phyloP scores from a whole-genome alignment of 2,329 filamentous ascomycete species.

The Fusarium lyarnte region DNA sequence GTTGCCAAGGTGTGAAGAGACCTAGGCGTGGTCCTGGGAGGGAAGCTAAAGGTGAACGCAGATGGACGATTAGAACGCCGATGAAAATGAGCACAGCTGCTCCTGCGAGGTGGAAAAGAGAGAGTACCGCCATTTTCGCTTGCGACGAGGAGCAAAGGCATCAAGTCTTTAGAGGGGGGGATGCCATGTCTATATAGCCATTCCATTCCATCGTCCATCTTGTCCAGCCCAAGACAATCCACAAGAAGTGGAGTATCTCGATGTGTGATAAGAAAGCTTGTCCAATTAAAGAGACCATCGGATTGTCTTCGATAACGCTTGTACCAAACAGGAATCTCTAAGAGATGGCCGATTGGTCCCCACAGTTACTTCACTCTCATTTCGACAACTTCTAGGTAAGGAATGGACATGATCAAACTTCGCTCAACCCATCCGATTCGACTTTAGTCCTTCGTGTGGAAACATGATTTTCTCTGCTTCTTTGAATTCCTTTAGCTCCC shows the following conservation, averaged over 20 bases:
- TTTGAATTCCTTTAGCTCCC: too few species aligned
- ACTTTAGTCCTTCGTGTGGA: too few species aligned
- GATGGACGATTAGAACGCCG: background rate
- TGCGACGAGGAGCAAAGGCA: too few species aligned
- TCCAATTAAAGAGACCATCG: constrained; percentile 1
- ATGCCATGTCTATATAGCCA: background rate
- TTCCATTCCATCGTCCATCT: background rate
- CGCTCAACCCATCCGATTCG: background rate
- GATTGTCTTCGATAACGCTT: background rate
- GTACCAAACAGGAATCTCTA: constrained; percentile 25
- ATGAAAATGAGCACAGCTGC: background rate
- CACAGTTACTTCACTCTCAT: background rate
- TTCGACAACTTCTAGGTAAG: background rate
- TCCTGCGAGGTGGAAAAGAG: background rate
- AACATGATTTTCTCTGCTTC: too few species aligned
- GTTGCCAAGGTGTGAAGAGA: constrained; percentile 2
- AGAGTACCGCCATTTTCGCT: background rate
- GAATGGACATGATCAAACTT: background rate
- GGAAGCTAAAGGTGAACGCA: constrained; percentile 13
- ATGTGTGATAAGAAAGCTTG: too few species aligned
- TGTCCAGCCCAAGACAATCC: background rate
- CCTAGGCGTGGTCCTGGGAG: constrained; percentile 20
- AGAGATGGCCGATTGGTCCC: constrained; percentile 19
- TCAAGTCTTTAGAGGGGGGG: background rate
- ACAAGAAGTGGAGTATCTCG: background rate